phyloP scores from a whole-genome alignment of 176 grass and related monocot genomes.

The Musa itinerans region DNA sequence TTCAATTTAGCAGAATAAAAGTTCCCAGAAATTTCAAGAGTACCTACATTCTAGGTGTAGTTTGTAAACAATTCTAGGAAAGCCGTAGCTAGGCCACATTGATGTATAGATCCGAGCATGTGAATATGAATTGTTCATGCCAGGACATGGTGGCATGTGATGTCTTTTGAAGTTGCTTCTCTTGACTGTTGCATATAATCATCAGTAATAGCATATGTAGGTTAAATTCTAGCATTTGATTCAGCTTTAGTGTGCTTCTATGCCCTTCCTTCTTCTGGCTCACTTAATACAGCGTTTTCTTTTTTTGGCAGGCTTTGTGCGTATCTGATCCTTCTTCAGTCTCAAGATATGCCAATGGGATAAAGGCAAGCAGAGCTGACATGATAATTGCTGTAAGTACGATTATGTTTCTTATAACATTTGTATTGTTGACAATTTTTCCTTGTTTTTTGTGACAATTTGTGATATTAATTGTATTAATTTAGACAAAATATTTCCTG shows the following conservation, averaged over 20 bases:
- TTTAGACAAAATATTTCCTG: neutral
- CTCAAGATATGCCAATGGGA: constrained; percentile 55
- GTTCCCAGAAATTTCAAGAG: neutral
- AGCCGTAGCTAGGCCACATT: too few relatives aligned
- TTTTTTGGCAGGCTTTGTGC: constrained; percentile 69
- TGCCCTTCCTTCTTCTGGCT: neutral
- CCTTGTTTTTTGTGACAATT: neutral
- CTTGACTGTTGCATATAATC: neutral
- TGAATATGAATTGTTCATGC: too few relatives aligned
- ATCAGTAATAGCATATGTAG: neutral
- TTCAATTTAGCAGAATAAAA: too few relatives aligned
- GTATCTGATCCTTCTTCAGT: constrained; percentile 27
- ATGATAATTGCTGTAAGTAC: constrained; percentile 78
- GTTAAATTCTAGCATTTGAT: constrained; percentile 21
- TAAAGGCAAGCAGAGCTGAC: constrained; percentile 39
- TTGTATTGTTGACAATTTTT: neutral
- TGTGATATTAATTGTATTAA: neutral
- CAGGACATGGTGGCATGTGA: too few relatives aligned
- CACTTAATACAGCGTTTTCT: constrained; percentile 8
- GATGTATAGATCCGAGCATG: too few relatives aligned
- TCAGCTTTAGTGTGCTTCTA: neutral
- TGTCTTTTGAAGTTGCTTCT: too few relatives aligned
- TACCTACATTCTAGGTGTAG: neutral
- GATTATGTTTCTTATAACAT: neutral
- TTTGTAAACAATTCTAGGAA: too few relatives aligned